Evolutionary conservation across 106 monocot genomes (phyloP), one percentile per base, ranked within the genome.

Genomic region (Amphibolis antarctica): DNA sequence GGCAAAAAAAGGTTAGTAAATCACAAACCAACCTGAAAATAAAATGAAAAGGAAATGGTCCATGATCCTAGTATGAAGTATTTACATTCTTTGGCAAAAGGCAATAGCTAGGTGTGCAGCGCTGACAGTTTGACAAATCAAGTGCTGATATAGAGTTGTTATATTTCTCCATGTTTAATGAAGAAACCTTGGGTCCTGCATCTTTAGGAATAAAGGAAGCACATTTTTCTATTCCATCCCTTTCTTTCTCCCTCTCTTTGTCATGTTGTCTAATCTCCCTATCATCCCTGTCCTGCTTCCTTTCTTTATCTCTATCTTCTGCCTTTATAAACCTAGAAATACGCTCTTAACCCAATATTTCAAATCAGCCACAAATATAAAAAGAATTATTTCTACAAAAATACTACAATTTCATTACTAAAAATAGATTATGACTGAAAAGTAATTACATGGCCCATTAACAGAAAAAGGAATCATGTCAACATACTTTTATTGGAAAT

Each of bases 61-160:
- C 24, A 9, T 55, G 18, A 3, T n/a, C 46, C 44, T 11, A 44
- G 45, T 18, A 20, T 12, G 14, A 57, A 57, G 29, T 13, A 53
- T 68, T 82, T 83, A 88, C 93, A 73, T 79, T 86, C 63, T 83
- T 86, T 26, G 94, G 89, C 15, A 96, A 57, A 64, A 96, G 84
- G 5, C 94, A 84, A 61, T 96, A 96, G 76, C 94, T 96, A 66
- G 94, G 94, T 11, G 89, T 86, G 56, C 89, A 86, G 3, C 79
- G 78, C 44, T 79, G 73, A 67, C 89, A 90, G 46, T 82, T 86
- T 44, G 89, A 84, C 50, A 96, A 79, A 68, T 89, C 94, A 74
- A 89, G 89, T 46, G 86, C 94, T 55, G 94, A 96, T 54, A 89
- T 78, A 42, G 94, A 86, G 47, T 89, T 96, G 62, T 93, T 93